Percentiles rank a stretch among this genome's conserved stretches.
These are phyloP conservation scores for Prunus mume DNA, from an alignment of 306 rosid genomes.

Conservation along the genomic window DNA sequence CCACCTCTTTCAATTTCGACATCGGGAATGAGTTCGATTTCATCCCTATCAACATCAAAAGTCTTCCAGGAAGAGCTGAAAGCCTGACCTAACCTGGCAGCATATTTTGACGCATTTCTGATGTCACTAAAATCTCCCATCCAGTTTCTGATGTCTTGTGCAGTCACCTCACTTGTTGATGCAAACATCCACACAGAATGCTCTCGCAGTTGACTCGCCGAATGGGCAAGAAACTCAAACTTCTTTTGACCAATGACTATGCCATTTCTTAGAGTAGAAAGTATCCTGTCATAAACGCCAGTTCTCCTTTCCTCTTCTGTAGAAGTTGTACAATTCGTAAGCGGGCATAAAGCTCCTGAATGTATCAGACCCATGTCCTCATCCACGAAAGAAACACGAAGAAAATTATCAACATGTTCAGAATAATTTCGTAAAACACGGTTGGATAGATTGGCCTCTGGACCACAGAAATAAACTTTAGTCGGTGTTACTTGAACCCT, in stretches of 20 bases:
- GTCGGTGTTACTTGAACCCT: constrained; percentile 38
- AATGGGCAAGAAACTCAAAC: constrained; percentile 45
- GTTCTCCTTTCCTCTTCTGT: constrained; percentile 13
- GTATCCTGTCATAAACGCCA: constrained; percentile 29
- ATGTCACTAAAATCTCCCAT: constrained; percentile 40
- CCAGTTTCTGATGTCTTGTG: constrained; percentile 36
- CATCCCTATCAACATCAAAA: constrained; percentile 9
- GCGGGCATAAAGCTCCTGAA: constrained; percentile 23
- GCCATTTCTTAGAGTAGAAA: constrained; percentile 29
- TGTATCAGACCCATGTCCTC: constrained; percentile 36
- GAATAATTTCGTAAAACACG: constrained; percentile 34
- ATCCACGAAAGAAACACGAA: constrained; percentile 46
- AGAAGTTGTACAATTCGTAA: constrained; percentile 1
- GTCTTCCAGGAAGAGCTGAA: constrained; percentile 41
- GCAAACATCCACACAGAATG: constrained; percentile 52
- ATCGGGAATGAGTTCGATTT: constrained; percentile 32
- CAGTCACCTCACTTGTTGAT: constrained; percentile 33
- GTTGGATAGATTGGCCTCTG: constrained; percentile 47
- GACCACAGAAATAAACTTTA: constrained; percentile 41
- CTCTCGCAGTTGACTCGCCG: constrained; percentile 35
- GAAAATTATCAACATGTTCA: constrained; percentile 33
- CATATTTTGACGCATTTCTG: constrained; percentile 42
- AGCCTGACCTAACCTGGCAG: constrained; percentile 45
- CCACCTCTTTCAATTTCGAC: not conserved
- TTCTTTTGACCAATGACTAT: constrained; percentile 38